These are phyloP conservation scores for Scheffersomyces illinoinensis DNA, from an alignment of 1,139 yeast species.

Conservation along the genomic window DNA sequence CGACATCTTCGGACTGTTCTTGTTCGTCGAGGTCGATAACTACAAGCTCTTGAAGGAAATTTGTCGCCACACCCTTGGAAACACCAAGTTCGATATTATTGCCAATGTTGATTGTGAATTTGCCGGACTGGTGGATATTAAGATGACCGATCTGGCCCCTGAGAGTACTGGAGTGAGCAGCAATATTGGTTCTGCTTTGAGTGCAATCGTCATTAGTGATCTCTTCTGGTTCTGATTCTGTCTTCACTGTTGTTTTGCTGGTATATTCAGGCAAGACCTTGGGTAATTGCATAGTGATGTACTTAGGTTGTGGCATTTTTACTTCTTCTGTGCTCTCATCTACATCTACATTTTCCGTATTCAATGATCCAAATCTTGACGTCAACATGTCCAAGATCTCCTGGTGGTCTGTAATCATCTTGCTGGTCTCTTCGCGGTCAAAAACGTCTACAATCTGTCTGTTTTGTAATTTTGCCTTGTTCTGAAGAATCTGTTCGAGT, in stretches of 20 bases:
- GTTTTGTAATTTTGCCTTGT: conserved; percentile 32
- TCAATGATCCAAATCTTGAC: conserved; percentile 22
- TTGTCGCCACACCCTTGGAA: conserved; percentile 68
- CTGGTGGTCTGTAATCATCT: conserved; percentile 33
- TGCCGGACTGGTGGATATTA: conserved; percentile 81
- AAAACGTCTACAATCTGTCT: conserved; percentile 32
- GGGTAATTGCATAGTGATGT: conserved; percentile 73
- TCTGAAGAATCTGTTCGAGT: conserved; percentile 25
- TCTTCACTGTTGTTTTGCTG: conserved; percentile 2
- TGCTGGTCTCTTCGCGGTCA: conserved; percentile 32
- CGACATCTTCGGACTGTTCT: conserved; percentile 21
- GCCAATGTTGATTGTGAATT: conserved; percentile 71
- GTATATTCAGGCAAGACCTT: conserved; percentile 58
- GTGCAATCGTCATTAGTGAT: neutral
- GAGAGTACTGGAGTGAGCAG: neutral
- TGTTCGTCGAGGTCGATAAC: conserved; percentile 41
- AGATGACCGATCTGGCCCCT: conserved; percentile 69
- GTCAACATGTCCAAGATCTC: conserved; percentile 30
- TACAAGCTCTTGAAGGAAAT: conserved; percentile 76
- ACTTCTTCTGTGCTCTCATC: conserved; percentile 3
- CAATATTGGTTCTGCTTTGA: conserved; percentile 1
- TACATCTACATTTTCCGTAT: conserved; percentile 13
- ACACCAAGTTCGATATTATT: conserved; percentile 65
- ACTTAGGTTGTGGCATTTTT: conserved; percentile 15
- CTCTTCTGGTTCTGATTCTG: conserved; percentile 13